A percentile compares a stretch with the other conserved stretches of the same genome.
phyloP scores from a whole-genome alignment of 2,329 filamentous ascomycete species.

The Trichoderma guizhouense region DNA sequence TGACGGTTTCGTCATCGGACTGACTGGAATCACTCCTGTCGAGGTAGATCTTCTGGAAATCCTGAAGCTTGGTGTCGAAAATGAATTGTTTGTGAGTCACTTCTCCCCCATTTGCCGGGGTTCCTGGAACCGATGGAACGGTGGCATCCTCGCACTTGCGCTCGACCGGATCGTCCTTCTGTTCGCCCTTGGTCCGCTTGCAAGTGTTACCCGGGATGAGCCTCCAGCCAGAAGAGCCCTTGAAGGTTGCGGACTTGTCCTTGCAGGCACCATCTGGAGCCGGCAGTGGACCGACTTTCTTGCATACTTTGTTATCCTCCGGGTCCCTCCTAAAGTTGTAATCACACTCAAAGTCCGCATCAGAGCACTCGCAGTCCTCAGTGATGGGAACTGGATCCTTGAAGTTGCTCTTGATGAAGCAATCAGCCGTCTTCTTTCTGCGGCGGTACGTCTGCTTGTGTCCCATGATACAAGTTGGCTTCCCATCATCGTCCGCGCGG shows the following conservation, averaged over 20 bases:
- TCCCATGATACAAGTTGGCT: slow-evolving; percentile 90
- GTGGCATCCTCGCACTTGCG: slow-evolving; percentile 66
- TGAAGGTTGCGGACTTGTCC: slow-evolving; percentile 63
- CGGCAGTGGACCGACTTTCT: slow-evolving; percentile 57
- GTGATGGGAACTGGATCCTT: slow-evolving; percentile 69
- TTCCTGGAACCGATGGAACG: slow-evolving; percentile 34
- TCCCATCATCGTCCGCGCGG: slow-evolving; percentile 71
- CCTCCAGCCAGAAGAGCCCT: slow-evolving; percentile 85
- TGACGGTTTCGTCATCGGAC: slow-evolving; percentile 68
- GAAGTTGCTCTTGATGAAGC: slow-evolving; percentile 84
- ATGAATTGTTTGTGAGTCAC: slow-evolving; percentile 57
- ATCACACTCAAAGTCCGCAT: slow-evolving; percentile 91
- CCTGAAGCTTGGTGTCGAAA: slow-evolving; percentile 58
- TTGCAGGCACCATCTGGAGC: slow-evolving; percentile 73
- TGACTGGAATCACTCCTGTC: slow-evolving; percentile 66
- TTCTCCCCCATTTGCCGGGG: slow-evolving; percentile 64
- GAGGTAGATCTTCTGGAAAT: slow-evolving; percentile 66
- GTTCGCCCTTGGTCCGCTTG: slow-evolving; percentile 54
- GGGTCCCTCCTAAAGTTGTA: slow-evolving; percentile 76
- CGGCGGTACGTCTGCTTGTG: slow-evolving; percentile 84
- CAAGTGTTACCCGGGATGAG: slow-evolving; percentile 83
- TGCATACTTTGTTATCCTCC: slow-evolving; percentile 66
- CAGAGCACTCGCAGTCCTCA: slow-evolving; percentile 75
- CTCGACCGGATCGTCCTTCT: slow-evolving; percentile 71
- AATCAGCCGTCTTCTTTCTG: slow-evolving; percentile 82